Conservation (phyloP, 2,329 filamentous ascomycete species). For the Xylaria sp. region DNA sequence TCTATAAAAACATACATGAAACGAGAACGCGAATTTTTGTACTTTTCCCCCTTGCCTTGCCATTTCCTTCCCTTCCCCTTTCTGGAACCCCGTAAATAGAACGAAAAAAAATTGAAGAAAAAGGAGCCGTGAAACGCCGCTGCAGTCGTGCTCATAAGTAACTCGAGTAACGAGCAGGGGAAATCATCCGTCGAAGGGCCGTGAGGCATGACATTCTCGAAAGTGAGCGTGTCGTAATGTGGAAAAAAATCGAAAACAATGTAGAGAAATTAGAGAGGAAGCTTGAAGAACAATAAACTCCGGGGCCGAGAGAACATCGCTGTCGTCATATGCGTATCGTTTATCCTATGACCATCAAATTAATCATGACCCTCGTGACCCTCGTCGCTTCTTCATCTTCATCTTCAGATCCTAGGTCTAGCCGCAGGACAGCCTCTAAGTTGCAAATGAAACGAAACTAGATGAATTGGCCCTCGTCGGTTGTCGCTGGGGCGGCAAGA, state of each 20-base stretch:
- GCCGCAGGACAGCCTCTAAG: neutral
- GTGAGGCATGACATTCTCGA: conserved; percentile 26
- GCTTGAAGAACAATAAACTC: neutral
- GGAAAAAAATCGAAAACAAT: conserved; percentile 1
- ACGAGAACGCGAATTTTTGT: too few species aligned
- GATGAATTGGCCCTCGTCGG: neutral
- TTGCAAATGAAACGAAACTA: neutral
- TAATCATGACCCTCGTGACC: conserved; percentile 11
- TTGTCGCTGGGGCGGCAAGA: neutral
- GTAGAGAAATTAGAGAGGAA: neutral
- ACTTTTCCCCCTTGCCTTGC: too few species aligned
- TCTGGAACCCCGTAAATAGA: too few species aligned
- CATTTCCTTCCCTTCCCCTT: too few species aligned
- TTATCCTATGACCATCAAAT: conserved; percentile 4
- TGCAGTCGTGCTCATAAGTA: too few species aligned
- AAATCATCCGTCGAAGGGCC: conserved; percentile 16
- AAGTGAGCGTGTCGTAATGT: conserved; percentile 16
- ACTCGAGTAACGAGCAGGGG: neutral
- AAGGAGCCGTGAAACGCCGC: too few species aligned
- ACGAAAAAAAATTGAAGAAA: too few species aligned
- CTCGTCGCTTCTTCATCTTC: neutral
- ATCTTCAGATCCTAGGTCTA: neutral
- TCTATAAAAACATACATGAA: too few species aligned
- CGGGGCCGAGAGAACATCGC: neutral
- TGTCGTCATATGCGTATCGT: neutral